These are phyloP conservation scores for Ceratocystis alfenasii DNA, from an alignment of 2,329 filamentous ascomycete species.

Conservation along the genomic window DNA sequence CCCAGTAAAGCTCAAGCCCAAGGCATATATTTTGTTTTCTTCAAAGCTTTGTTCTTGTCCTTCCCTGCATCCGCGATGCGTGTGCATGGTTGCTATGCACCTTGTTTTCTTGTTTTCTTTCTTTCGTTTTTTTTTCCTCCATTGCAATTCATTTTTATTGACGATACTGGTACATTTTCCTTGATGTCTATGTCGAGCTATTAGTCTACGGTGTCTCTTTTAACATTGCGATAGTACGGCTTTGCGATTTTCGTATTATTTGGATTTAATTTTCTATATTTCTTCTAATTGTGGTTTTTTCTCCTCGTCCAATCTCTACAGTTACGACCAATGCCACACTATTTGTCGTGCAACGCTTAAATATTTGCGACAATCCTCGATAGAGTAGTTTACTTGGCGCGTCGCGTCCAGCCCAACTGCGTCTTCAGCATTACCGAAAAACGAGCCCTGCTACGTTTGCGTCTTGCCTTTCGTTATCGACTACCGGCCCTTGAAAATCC, in stretches of 20 bases:
- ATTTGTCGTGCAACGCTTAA: neutral
- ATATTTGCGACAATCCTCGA: neutral
- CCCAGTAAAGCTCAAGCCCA: too few species aligned
- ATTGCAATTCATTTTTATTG: neutral
- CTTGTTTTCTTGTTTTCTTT: neutral
- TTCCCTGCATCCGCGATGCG: slow-evolving; percentile 1
- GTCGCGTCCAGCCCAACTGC: neutral
- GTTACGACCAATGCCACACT: neutral
- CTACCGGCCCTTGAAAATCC: neutral
- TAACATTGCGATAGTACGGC: neutral
- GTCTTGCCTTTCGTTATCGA: neutral
- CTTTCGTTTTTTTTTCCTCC: neutral
- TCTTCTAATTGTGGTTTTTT: neutral
- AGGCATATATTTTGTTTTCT: neutral
- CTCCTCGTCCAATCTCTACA: neutral
- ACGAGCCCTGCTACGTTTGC: neutral
- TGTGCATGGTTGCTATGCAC: neutral
- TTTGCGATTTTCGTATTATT: neutral
- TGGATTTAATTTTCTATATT: slow-evolving; percentile 1
- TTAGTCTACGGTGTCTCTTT: neutral
- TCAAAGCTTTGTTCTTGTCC: neutral
- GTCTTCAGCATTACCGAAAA: neutral
- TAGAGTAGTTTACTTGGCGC: neutral
- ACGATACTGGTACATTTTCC: neutral
- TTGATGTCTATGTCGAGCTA: too few species aligned